phyloP scores from a whole-genome alignment of 805 yeast species.

The Cyberlindnera mississippiensis region DNA sequence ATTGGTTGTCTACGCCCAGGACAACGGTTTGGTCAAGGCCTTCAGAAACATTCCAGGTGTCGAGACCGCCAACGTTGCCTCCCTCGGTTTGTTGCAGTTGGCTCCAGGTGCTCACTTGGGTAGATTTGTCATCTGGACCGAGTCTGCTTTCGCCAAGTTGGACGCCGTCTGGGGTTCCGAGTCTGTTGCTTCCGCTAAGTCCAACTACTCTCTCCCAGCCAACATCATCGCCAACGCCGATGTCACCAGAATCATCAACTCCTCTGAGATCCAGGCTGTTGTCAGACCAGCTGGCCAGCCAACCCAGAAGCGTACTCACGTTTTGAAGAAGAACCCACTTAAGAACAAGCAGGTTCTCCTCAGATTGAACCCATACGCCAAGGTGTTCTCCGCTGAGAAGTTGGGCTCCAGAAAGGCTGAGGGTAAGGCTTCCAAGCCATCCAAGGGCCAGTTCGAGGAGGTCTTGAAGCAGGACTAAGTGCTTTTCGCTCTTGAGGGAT shows the following conservation, averaged over 20 bases:
- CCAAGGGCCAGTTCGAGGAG: constrained; percentile 66
- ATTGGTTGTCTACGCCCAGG: constrained; percentile 95
- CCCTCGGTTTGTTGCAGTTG: constrained; percentile 93
- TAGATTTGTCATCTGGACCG: constrained; percentile 99
- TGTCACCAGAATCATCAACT: constrained; percentile 95
- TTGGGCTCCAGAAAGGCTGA: constrained; percentile 79
- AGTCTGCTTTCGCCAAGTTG: constrained; percentile 93
- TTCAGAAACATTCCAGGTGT: constrained; percentile 99
- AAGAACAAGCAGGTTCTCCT: constrained; percentile 98
- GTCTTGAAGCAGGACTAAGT: constrained; percentile 60
- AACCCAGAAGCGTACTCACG: constrained; percentile 89
- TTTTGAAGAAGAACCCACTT: constrained; percentile 98
- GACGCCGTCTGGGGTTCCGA: constrained; percentile 98
- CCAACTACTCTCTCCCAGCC: constrained; percentile 88
- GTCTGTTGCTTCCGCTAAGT: constrained; percentile 76
- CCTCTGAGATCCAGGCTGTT: constrained; percentile 97
- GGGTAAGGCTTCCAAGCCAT: constrained; percentile 57
- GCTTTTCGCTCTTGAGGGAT: background rate
- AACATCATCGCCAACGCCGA: constrained; percentile 95
- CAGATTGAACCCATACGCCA: constrained; percentile 99
- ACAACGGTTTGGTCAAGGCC: constrained; percentile 97
- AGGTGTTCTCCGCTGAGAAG: constrained; percentile 91
- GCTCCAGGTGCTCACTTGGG: constrained; percentile 99
- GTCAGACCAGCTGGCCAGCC: constrained; percentile 95
- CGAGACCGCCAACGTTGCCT: constrained; percentile 88